Conservation (phyloP, 2,329 filamentous ascomycete species). For the Xylaria sp. region DNA sequence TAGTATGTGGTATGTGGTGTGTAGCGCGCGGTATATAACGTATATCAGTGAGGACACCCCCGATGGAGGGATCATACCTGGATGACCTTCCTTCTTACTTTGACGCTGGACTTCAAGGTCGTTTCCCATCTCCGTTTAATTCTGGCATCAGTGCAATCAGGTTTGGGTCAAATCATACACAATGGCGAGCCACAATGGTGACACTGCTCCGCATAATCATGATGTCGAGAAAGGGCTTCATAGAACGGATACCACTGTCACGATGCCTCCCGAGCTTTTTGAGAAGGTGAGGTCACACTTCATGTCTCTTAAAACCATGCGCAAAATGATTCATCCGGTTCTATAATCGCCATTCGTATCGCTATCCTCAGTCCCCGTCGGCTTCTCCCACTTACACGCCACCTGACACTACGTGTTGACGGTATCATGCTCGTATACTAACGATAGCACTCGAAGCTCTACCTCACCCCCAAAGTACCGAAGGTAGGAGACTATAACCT, state of each 20-base stretch:
- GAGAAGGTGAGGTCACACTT: constrained; percentile 46
- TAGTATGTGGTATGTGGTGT: background rate
- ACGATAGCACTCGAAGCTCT: constrained; percentile 45
- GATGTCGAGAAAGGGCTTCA: constrained; percentile 53
- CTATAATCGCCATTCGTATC: background rate
- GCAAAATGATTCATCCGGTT: background rate
- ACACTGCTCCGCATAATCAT: constrained; percentile 23
- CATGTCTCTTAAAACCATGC: background rate
- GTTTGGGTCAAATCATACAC: background rate
- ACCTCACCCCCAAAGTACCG: constrained; percentile 54
- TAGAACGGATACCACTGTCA: constrained; percentile 50
- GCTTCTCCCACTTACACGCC: background rate
- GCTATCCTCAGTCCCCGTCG: background rate
- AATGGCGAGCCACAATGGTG: constrained; percentile 40
- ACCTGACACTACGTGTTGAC: background rate
- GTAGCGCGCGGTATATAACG: constrained; percentile 21
- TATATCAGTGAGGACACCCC: constrained; percentile 1
- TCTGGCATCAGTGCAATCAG: background rate
- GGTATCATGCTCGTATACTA: constrained; percentile 11
- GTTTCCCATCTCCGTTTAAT: background rate
- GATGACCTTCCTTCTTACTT: constrained; percentile 17
- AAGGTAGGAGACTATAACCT: constrained; percentile 51
- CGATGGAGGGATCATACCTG: background rate
- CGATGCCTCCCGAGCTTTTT: constrained; percentile 54
- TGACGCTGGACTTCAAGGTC: background rate